A percentile compares a stretch with the other conserved stretches of the same genome.
Evolutionary conservation across 495 filamentous ascomycete species (phyloP).

Genomic region (Penicillium fimorum): DNA sequence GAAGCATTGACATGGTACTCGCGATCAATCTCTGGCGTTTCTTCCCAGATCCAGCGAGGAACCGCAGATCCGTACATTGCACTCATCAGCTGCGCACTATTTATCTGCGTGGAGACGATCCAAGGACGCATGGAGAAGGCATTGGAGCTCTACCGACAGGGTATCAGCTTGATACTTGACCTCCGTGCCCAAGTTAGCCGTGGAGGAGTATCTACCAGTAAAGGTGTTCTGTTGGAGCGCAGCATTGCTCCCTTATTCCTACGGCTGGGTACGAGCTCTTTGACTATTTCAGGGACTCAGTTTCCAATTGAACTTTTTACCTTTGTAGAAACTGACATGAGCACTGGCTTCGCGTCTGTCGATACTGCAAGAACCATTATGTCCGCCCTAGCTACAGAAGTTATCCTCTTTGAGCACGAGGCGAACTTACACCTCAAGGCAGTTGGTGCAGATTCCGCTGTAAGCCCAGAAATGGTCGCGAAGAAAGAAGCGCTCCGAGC

Average conservation of each 20-base stretch:
- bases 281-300: slow-evolving; percentile 23
- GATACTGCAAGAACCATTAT: slow-evolving; percentile 20
- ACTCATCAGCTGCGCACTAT: slow-evolving; percentile 52
- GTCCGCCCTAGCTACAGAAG: slow-evolving; percentile 16
- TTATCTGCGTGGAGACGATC: slow-evolving; percentile 53
- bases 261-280: slow-evolving; percentile 21
- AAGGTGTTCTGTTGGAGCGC: slow-evolving; percentile 21
- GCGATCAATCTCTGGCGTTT: slow-evolving; percentile 36
- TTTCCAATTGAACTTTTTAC: slow-evolving; percentile 15
- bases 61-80: slow-evolving; percentile 35
- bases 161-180: slow-evolving; percentile 22
- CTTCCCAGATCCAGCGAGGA: slow-evolving; percentile 30
- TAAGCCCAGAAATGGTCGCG: slow-evolving; percentile 4
- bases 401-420: slow-evolving; percentile 24
- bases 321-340: neutral
- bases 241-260: slow-evolving; percentile 27
- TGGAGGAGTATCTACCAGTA: slow-evolving; percentile 12
- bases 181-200: slow-evolving; percentile 17
- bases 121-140: slow-evolving; percentile 41
- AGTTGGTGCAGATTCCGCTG: neutral
- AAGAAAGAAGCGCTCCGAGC: slow-evolving; percentile 12
- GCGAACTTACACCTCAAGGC: slow-evolving; percentile 4
- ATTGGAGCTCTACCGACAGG: slow-evolving; percentile 25
- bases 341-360: slow-evolving; percentile 14
- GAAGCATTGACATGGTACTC: slow-evolving; percentile 36